A percentile compares a stretch with the other conserved stretches of the same genome.
These are phyloP conservation scores for Ascochyta pisi DNA, from an alignment of 2,329 filamentous ascomycete genomes.

Conservation along the genomic window DNA sequence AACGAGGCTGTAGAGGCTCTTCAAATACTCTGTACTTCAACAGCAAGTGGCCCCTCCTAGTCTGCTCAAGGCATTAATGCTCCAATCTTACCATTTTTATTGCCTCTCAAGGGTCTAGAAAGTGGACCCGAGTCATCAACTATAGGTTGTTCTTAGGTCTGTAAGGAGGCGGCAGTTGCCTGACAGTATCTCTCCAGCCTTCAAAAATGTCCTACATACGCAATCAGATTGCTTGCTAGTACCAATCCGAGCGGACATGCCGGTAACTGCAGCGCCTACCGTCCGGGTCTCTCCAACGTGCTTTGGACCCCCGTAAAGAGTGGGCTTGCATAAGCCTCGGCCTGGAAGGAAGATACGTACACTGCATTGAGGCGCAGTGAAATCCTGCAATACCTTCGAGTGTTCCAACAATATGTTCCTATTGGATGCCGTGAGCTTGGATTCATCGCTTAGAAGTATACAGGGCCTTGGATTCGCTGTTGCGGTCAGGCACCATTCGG, in stretches of 20 bases:
- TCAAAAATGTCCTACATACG: constrained; percentile 10
- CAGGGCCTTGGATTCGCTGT: background rate
- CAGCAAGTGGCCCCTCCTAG: constrained; percentile 9
- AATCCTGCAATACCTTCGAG: constrained; percentile 1
- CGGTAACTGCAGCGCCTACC: background rate
- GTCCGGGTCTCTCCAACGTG: constrained; percentile 3
- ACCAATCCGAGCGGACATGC: background rate
- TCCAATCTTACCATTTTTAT: constrained; percentile 5
- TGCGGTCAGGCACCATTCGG: constrained; percentile 3
- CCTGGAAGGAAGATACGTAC: constrained; percentile 5
- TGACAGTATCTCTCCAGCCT: constrained; percentile 7
- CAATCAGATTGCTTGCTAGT: background rate
- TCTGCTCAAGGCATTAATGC: constrained; percentile 1
- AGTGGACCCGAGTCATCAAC: constrained; percentile 18
- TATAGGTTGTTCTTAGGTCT: constrained; percentile 1
- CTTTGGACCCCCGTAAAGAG: constrained; percentile 10
- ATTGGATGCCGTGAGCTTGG: constrained; percentile 5
- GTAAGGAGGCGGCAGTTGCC: constrained; percentile 9
- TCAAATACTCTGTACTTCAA: constrained; percentile 23
- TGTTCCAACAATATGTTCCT: background rate
- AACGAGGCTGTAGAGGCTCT: constrained; percentile 15
- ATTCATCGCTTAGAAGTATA: constrained; percentile 7
- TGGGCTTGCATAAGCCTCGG: constrained; percentile 20
- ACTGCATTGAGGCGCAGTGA: background rate
- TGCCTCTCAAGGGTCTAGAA: constrained; percentile 4